Base-by-base conservation (phyloP, 2,329 filamentous ascomycete genomes). In the Chaetomiaceae sp. region DNA sequence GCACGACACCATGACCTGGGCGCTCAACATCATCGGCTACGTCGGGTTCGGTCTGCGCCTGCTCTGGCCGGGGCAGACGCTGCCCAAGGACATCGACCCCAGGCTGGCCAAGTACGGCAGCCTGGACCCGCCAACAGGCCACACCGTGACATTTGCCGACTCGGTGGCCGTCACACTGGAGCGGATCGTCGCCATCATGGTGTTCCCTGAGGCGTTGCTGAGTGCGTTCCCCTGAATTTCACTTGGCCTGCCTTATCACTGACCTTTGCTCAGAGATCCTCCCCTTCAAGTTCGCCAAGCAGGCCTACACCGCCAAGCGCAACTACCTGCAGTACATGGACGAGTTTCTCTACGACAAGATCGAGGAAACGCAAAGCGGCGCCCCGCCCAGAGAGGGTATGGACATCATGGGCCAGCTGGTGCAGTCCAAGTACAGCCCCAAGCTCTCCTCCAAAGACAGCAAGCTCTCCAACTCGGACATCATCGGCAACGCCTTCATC, bases 301-400 rank as follows among this genome's bases (percentile, higher is more conserved):
- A 71, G 17, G 79, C 84, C 1, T 71, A 76, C 22, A 70, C 77
- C 49, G 79, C 84, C 3, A 77, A 81, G 50, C 66, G 69, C 4
- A 85, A 90, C 68, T 89, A 85, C 73, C 71, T 77, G 31, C 75
- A 79, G 56, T 90, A 90, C 68, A 84, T 89, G 80, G 73, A 80
- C 42, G 84, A 89, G 63, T 77, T 90, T 39, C 77, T 88, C 53
- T 71, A 80, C 27, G 76, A 80, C 59, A 89, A 88, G 69, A 67
- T 72, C 5, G 71, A 74, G 22, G 73, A 76, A 34, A 75, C 63
- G 2, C 59, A 51, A 9, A 37, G 47, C 20, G 63, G 63, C 37
- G 56, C 52, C 6, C 15, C 46, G 14, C 69, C 71, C 20, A 71
- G 74, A 47, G 74, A 74, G 29, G 75, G 75, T 12, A 75, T 79